A percentile compares a stretch with the other conserved stretches of the same genome.
These are phyloP conservation scores for Nothophytophthora sp. DNA, from an alignment of 352 stramenopile genomes.

Conservation along the genomic window DNA sequence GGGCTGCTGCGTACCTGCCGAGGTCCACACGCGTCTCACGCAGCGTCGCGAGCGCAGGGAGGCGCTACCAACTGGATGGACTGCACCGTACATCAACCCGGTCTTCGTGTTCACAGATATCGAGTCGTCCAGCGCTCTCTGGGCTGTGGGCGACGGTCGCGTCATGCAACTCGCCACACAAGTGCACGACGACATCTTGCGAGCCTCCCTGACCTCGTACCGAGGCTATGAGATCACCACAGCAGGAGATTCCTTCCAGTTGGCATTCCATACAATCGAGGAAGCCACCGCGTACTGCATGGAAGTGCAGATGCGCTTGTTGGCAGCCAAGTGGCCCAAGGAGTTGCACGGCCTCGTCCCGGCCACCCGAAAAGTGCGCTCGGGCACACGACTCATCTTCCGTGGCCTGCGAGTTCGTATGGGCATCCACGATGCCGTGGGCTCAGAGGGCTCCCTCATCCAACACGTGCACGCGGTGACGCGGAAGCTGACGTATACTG, in stretches of 20 bases:
- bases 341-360: constrained; percentile 40
- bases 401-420: constrained; percentile 47
- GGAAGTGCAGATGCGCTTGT: constrained; percentile 40
- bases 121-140: constrained; percentile 52
- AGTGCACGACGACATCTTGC: constrained; percentile 44
- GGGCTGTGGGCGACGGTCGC: constrained; percentile 28
- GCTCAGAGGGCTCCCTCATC: constrained; percentile 30
- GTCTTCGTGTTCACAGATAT: constrained; percentile 68
- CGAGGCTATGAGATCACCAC: constrained; percentile 75
- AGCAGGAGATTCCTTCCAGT: constrained; percentile 58
- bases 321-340: constrained; percentile 55
- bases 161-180: constrained; percentile 39
- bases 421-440: constrained; percentile 41
- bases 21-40: constrained; percentile 28
- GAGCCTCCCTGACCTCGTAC: constrained; percentile 27
- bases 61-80: neutral
- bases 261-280: constrained; percentile 56
- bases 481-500: constrained; percentile 41
- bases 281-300: constrained; percentile 58
- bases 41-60: constrained; percentile 19
- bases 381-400: constrained; percentile 32
- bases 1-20: constrained; percentile 31
- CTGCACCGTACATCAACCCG: constrained; percentile 24
- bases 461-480: constrained; percentile 45
- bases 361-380: constrained; percentile 33